Base-by-base conservation (phyloP, 495 filamentous ascomycete genomes). In the Letharia columbiana region DNA sequence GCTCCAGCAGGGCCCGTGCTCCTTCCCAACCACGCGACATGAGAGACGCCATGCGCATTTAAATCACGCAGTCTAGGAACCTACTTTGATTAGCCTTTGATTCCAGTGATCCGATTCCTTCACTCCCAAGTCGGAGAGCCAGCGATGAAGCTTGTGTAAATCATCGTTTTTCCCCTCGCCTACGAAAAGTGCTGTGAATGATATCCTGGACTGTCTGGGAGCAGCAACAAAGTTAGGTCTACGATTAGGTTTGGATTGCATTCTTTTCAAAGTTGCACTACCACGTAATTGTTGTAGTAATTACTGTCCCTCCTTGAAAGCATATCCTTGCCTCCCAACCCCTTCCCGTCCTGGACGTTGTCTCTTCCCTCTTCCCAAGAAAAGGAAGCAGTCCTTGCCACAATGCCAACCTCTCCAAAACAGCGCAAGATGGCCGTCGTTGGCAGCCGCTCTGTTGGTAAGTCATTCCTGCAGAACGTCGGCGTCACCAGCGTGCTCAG, bases 351-450 rank as follows among this genome's bases (percentile, higher is more conserved):
- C 44, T 44, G 40, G n/a, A 45, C 1, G 9, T 42, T n/a, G 58
- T 35, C 37, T n/a, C n/a, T 58, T 44, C 31, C 12, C 37, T n/a
- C n/a, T 58, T 44, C 31, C 12, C 28, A 35, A 58, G 40, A 20
- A n/a, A 33, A 52, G 45, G 42, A 44, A 62, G 44, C 61, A 23
- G 20, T 15, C 11, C 33, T 17, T 4, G 15, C 11, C 31, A 61
- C 41, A 39, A 95, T 95, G 89, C 86, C 91, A 72, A 77, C 89
- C 65, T 86, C 90, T 57, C 85, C 91, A 49, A 98, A 97, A 76
- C 93, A 97, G 82, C 81, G 94, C 66, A 99, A 99, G 82, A 93
- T 99, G 75, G 94, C 94, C 71, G 92, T 99, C 73, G 94, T 98
- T 50, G 94, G 94, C 77, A 96, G 91, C 79, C 89, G 95, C 71